Evolutionary conservation across 2,329 filamentous ascomycete species (phyloP).

Genomic region (Exophiala mesophila): DNA sequence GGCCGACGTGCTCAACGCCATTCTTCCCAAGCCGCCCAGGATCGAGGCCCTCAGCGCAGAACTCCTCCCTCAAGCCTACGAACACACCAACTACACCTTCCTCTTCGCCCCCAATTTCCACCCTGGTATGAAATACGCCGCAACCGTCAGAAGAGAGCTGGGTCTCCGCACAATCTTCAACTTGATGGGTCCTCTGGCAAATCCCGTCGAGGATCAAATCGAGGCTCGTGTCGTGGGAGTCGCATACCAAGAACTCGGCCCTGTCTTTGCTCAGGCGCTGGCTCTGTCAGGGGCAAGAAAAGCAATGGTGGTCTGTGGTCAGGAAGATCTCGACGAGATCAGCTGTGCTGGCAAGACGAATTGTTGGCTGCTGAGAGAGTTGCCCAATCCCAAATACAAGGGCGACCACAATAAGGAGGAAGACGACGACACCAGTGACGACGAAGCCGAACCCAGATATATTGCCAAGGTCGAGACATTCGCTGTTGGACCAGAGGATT

Average conservation of each 20-base stretch:
- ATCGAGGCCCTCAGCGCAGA: conserved; percentile 68
- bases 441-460: conserved; percentile 37
- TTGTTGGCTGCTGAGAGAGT: conserved; percentile 73
- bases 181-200: conserved; percentile 84
- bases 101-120: conserved; percentile 96
- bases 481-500: conserved; percentile 73
- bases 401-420: conserved; percentile 22
- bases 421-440: conserved; percentile 37
- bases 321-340: conserved; percentile 92
- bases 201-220: conserved; percentile 77
- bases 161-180: conserved; percentile 98
- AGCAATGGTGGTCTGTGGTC: conserved; percentile 85
- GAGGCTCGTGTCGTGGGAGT: conserved; percentile 94
- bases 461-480: conserved; percentile 67
- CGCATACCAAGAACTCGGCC: conserved; percentile 77
- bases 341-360: conserved; percentile 83
- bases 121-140: conserved; percentile 86
- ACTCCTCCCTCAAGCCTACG: conserved; percentile 69
- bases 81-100: conserved; percentile 83
- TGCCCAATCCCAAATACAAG: conserved; percentile 42
- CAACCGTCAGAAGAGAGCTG: conserved; percentile 77
- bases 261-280: conserved; percentile 82
- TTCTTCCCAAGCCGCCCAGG: conserved; percentile 66
- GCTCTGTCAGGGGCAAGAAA: conserved; percentile 71
- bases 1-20: conserved; percentile 79